Evolutionary conservation across 1,284 basidiomycete genomes (phyloP).

Genomic region (Neonothopanus nambi): DNA sequence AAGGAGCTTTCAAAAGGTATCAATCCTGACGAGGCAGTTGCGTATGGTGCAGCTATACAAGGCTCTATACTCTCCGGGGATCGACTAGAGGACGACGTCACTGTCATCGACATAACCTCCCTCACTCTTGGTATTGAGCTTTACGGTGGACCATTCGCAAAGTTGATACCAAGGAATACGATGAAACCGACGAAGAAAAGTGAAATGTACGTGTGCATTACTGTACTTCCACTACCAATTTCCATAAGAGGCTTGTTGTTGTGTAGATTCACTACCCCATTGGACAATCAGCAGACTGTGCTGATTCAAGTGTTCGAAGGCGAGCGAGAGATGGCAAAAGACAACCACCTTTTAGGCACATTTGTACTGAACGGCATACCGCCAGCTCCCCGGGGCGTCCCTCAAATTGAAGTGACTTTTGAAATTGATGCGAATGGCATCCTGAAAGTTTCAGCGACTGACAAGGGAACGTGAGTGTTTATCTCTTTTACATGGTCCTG

Average conservation of each 20-base stretch:
- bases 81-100: slow-evolving; percentile 58
- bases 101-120: slow-evolving; percentile 76
- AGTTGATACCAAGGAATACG: slow-evolving; percentile 84
- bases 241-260: not conserved
- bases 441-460: slow-evolving; percentile 69
- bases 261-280: slow-evolving; percentile 60
- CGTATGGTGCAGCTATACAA: slow-evolving; percentile 91
- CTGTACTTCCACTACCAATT: not conserved
- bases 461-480: slow-evolving; percentile 46
- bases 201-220: slow-evolving; percentile 33
- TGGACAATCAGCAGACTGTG: slow-evolving; percentile 60
- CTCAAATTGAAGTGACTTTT: slow-evolving; percentile 85
- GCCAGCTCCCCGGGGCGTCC: slow-evolving; percentile 80
- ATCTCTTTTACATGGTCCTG: not conserved
- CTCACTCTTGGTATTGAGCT: slow-evolving; percentile 90
- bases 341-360: slow-evolving; percentile 86
- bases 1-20: slow-evolving; percentile 80
- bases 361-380: slow-evolving; percentile 85
- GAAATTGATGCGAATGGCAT: slow-evolving; percentile 80
- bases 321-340: slow-evolving; percentile 81
- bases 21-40: slow-evolving; percentile 94
- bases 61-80: slow-evolving; percentile 85
- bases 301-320: slow-evolving; percentile 82
- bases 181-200: slow-evolving; percentile 89
- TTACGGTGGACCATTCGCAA: slow-evolving; percentile 83